Evolutionary conservation across 2,329 filamentous ascomycete genomes (phyloP), one percentile per base, ranked within the genome.

Genomic region (Aspergillus aculeatus): DNA sequence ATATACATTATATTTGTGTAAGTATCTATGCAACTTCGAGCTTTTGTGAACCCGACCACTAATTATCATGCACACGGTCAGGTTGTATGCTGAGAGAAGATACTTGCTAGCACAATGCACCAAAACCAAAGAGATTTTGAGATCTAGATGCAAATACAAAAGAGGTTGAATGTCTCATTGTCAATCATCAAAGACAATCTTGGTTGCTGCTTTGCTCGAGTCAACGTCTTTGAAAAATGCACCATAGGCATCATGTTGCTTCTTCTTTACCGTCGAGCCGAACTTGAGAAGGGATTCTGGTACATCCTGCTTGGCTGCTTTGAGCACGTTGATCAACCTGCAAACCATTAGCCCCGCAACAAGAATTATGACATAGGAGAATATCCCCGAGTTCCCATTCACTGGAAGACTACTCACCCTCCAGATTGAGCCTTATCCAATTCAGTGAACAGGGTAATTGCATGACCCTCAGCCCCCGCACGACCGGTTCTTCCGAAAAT

Each of bases 241-340:
- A 59, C 95, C 95, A 73, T 98, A 99, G 51, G 91, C 90, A 71
- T 92, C 90, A 79, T 99, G 95, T 52, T 88, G 86, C 92, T 98
- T 98, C 86, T 96, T 97, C 86, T 98, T 99, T 55, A 99, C 95
- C 0, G 94, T 98, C 23, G 92, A 96, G 70, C 95, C 95, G 68
- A 97, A 99, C 79, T 96, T 97, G 75, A 98, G 82, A 41, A 99
- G 81, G 26, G 91, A 90, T 48, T 96, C 92, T 2, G 95, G 95
- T 0, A 99, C 91, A 12, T 87, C 84, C 77, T 99, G 95, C 66
- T 92, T 91, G 24, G 95, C 93, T n/a, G 88, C 91, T 78, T 90
- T 96, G 63, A 99, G 85, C 58, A 99, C 92, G 75, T 98, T 98
- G 80, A 98, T 90, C 68, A 99, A 81, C 10, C 90, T 93, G 68